Percentiles rank a stretch among this genome's conserved stretches.
phyloP scores from a whole-genome alignment of 2,329 filamentous ascomycete genomes.

The Amylocarpus encephaloides region DNA sequence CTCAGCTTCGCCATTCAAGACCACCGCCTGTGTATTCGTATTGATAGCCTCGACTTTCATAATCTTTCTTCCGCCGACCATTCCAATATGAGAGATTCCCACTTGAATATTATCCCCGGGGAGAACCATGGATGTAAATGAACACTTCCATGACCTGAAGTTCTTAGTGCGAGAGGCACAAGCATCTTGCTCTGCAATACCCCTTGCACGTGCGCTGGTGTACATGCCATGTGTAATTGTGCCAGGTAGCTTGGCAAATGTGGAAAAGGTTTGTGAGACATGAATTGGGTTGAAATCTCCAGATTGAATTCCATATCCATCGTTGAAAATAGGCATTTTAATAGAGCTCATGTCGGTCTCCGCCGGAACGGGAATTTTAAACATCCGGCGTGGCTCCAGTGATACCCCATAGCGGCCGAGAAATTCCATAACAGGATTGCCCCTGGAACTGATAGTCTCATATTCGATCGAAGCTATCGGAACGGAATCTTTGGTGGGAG shows the following conservation, averaged over 20 bases:
- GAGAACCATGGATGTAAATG: conserved; percentile 27
- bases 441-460: neutral
- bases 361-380: neutral
- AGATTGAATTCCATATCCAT: conserved; percentile 29
- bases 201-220: conserved; percentile 30
- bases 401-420: conserved; percentile 29
- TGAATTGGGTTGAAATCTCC: conserved; percentile 39
- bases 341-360: neutral
- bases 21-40: conserved; percentile 25
- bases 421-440: conserved; percentile 27
- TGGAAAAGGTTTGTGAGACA: conserved; percentile 32
- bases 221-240: conserved; percentile 39
- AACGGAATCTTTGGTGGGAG: neutral
- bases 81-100: conserved; percentile 30
- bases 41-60: conserved; percentile 32
- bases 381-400: conserved; percentile 37
- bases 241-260: conserved; percentile 33
- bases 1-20: conserved; percentile 34
- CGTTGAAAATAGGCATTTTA: conserved; percentile 14
- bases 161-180: too few species aligned
- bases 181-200: conserved; percentile 19
- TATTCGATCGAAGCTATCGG: neutral
- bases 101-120: conserved; percentile 32
- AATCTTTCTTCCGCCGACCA: conserved; percentile 32
- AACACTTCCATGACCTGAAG: neutral